Base-by-base conservation (phyloP, 2,329 filamentous ascomycete genomes). In the Arthrobotrys pseudoclavata region DNA sequence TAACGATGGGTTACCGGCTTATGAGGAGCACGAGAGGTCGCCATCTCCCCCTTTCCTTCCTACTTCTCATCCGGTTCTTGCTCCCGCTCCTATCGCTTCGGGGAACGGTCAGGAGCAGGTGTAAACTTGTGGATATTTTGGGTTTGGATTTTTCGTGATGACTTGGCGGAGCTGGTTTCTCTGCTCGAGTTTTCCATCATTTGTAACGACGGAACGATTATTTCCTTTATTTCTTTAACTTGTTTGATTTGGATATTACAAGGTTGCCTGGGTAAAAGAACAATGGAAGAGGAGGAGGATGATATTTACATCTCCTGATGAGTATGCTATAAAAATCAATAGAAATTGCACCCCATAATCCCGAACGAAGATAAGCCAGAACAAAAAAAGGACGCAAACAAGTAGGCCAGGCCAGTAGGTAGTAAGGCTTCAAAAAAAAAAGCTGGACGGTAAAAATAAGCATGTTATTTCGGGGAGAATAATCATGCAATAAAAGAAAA, bases 1-100 rank as follows among this genome's bases (percentile, higher is more conserved):
- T 18, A 50, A 42, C 12, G 72, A 69, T 12, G 66, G 45, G 31
- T 62, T 70, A 15, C 66, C 66, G 48, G 24, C 63, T 13, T 76
- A 69, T 15, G 66, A 68, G 34, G 67, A 70, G 40, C 29, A 40
- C 7, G 20, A 61, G 55, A 15, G 31, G 31, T 34, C 31, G 31
- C 31, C 15, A 26, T 26, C 24, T 53, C 50, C 24, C 7, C 50
- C 50, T 34, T 5, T 26, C 15, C 1, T 50, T 12, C 20, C 47
- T 26, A 2, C 47, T 15, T 18, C 26, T 53, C 26, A 6, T n/a
- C 9, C 20, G 18, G 9, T 7, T 50, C 18, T 1, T 7, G 12
- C 24, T 26, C 9, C 52, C 5, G 10, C 7, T 40, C n/a, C n/a
- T 22, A 9, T 22, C 20, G n/a, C 13, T 15, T 5, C 15, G 15